Evolutionary conservation across 2,329 filamentous ascomycete genomes (phyloP).

Genomic region (Trichoderma aggressivum): DNA sequence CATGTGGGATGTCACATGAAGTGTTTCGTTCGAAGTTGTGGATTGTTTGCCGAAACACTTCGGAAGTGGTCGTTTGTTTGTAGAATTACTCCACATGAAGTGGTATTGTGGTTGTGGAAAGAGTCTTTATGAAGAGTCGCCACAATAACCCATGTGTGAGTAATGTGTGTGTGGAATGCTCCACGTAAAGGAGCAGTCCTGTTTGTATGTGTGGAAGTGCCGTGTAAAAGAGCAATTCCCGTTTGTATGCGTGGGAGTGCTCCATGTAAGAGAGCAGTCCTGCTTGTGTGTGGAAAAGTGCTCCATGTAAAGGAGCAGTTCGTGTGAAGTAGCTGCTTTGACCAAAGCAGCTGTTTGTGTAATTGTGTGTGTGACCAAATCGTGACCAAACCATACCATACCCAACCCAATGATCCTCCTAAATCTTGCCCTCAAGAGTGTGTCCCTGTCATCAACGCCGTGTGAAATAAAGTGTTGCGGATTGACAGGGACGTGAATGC

Average conservation of each 20-base stretch:
- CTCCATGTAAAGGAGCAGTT: background rate
- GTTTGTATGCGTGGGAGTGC: background rate
- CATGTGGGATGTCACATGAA: background rate
- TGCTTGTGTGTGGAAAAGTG: background rate
- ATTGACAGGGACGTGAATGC: background rate
- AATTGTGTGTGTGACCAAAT: background rate
- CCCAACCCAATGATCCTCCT: background rate
- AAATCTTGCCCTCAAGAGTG: background rate
- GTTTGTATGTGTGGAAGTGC: background rate
- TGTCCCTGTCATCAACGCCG: background rate
- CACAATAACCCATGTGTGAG: background rate
- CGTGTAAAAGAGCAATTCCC: background rate
- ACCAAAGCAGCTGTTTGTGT: background rate
- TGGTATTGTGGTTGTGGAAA: background rate
- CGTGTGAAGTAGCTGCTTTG: background rate
- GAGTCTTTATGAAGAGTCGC: background rate
- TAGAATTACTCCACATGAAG: background rate
- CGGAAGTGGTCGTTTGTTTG: background rate
- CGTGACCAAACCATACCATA: background rate
- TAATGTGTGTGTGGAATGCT: background rate
- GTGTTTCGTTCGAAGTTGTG: background rate
- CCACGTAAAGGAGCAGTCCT: background rate
- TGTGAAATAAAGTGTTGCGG: background rate
- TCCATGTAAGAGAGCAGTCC: background rate
- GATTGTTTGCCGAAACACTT: background rate